Percentiles rank a stretch among this genome's conserved stretches.
Conservation (phyloP, 2,329 filamentous ascomycete species). For the Pestalotiopsis sp. region DNA sequence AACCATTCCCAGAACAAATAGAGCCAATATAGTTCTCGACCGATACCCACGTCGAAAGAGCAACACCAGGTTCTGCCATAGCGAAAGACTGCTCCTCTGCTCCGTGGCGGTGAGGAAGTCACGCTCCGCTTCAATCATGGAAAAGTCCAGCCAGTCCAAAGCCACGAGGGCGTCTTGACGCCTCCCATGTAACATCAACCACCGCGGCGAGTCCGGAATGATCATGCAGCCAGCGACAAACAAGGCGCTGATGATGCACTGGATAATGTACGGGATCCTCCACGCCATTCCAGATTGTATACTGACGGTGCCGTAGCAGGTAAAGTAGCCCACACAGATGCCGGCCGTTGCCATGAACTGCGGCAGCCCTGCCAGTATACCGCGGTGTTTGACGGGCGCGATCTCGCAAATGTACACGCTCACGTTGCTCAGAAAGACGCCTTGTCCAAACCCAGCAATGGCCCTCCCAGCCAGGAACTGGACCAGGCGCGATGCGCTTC, state of each 20-base stretch:
- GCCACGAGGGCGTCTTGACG: constrained; percentile 45
- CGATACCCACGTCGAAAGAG: constrained; percentile 44
- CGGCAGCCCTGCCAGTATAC: constrained; percentile 52
- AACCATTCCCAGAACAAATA: constrained; percentile 61
- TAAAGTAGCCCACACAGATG: constrained; percentile 59
- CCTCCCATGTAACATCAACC: constrained; percentile 53
- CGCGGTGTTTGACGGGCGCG: constrained; percentile 52
- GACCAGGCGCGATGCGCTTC: constrained; percentile 44
- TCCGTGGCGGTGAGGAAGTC: constrained; percentile 39
- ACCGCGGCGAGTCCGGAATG: constrained; percentile 59
- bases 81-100: constrained; percentile 31
- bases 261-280: constrained; percentile 57
- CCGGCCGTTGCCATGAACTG: constrained; percentile 55
- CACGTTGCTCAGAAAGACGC: constrained; percentile 58
- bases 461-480: constrained; percentile 59
- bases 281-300: constrained; percentile 53
- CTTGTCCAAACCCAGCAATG: constrained; percentile 61
- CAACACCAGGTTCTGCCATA: constrained; percentile 33
- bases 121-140: constrained; percentile 47
- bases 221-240: constrained; percentile 42
- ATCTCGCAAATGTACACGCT: constrained; percentile 65
- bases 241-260: constrained; percentile 40
- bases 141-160: constrained; percentile 45
- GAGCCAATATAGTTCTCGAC: constrained; percentile 15
- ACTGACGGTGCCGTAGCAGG: constrained; percentile 56